Percentiles rank a stretch among this genome's conserved stretches.
phyloP scores from a whole-genome alignment of 495 filamentous ascomycete genomes.

The Symbiotaphrina buchneri region DNA sequence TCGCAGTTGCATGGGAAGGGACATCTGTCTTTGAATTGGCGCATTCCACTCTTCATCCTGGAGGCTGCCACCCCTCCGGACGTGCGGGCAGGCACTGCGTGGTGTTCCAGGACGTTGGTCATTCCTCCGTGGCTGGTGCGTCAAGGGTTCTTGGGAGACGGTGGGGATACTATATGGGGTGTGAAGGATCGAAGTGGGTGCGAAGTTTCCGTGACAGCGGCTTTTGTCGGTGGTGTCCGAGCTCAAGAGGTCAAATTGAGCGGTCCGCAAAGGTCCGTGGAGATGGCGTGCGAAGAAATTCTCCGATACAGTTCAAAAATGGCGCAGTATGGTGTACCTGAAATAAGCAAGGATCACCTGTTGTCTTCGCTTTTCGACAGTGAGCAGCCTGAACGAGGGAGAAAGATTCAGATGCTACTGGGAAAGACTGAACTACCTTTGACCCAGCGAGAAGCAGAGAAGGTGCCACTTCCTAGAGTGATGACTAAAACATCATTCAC shows the following conservation, averaged over 20 bases:
- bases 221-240: background rate
- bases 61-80: background rate
- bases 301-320: no score
- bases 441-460: no score
- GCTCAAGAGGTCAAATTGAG: no score
- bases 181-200: background rate
- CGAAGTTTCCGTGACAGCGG: background rate
- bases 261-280: no score
- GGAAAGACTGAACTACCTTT: no score
- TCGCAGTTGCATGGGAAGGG: background rate
- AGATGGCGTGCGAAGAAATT: no score
- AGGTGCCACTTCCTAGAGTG: no score
- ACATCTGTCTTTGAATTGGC: constrained; percentile 1
- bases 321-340: constrained; percentile 1
- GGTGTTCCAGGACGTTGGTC: background rate
- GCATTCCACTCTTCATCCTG: background rate
- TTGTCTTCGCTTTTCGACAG: no score
- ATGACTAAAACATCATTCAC: no score
- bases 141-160: background rate
- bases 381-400: background rate
- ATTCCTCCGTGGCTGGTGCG: background rate
- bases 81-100: background rate
- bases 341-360: no score
- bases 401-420: background rate
- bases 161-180: background rate